Evolutionary conservation across 345 rosid species (phyloP), one percentile per base, ranked within the genome.

Genomic region (Salix brachista): DNA sequence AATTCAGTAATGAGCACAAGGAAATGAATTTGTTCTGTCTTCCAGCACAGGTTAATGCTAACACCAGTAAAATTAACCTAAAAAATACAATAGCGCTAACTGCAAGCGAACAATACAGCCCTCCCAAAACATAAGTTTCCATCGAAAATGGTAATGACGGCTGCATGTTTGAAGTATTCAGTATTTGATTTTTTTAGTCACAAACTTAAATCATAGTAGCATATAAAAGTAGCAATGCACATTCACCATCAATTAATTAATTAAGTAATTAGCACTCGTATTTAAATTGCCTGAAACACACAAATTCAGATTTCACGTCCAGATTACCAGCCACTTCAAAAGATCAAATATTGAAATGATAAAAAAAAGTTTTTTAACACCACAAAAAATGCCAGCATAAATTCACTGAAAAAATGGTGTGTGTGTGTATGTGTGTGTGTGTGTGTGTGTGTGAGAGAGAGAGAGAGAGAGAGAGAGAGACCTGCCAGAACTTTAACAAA

Each of bases 401-500:
- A n/a, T 65, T 65, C n/a, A 26, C 21, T 34, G 68, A 6, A 30
- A 30, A 30, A 3, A 30, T 32, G 58, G 9, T 2, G 34, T 36
- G 37, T 5, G 37, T 34, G 36, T 5, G 36, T 4, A 5, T 32
- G 34, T 32, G 34, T 32, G 36, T 32, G 36, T 32, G 36, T 32
- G 36, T 36, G 37, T 34, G 36, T 34, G 36, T 34, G 32, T 9
- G 65, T 32, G 23, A 69, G 75, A 72, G 72, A 91, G 28, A 44
- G n/a, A 44, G 23, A 46, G 17, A 62, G 34, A 39, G 28, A 36
- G 34, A 23, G 65, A 58, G 23, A 74, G 75, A 72, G 72, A 91
- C 98, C 97, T 85, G 92, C 86, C 69, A 96, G 79, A 39, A 88
- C 91, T 84, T 86, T 88, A 70, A 93, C 99, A 67, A 91, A 87